Evolutionary conservation across 768 basidiomycete species (phyloP).

Genomic region (Termitomyces sp.): DNA sequence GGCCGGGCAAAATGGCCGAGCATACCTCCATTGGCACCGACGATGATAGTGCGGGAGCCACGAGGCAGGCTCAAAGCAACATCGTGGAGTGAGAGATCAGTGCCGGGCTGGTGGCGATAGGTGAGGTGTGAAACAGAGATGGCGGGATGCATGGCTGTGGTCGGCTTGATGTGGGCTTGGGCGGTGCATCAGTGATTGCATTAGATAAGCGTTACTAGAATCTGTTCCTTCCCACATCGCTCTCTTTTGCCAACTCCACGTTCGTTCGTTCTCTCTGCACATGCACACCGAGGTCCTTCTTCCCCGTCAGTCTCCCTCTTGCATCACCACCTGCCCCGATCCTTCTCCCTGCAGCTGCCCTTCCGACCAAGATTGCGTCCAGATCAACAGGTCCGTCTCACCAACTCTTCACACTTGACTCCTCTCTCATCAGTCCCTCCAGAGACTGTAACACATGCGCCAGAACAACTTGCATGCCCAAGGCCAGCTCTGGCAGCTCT

Average conservation of each 20-base stretch:
- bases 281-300: conserved; percentile 34
- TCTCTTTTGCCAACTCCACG: conserved; percentile 18
- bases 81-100: conserved; percentile 51
- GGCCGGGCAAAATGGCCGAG: conserved; percentile 5
- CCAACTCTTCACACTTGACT: background rate
- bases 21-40: conserved; percentile 93
- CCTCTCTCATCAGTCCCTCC: conserved; percentile 4
- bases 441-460: conserved; percentile 60
- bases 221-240: conserved; percentile 5
- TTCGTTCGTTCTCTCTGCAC: conserved; percentile 21
- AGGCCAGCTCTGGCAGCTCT: conserved; percentile 11
- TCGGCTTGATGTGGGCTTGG: background rate
- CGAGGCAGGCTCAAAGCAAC: conserved; percentile 61
- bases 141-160: conserved; percentile 16
- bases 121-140: conserved; percentile 50
- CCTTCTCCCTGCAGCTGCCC: conserved; percentile 52
- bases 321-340: conserved; percentile 33
- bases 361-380: conserved; percentile 50
- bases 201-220: conserved; percentile 6
- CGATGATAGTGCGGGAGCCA: conserved; percentile 79
- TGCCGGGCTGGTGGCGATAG: conserved; percentile 43
- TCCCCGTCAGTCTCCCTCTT: conserved; percentile 23
- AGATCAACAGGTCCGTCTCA: conserved; percentile 49
- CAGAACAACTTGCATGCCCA: conserved; percentile 45
- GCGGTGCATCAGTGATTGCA: conserved; percentile 10